Percentiles rank a stretch among this genome's conserved stretches.
Conservation (phyloP, 1,284 basidiomycete species). For the Anthracocystis walkeri region DNA sequence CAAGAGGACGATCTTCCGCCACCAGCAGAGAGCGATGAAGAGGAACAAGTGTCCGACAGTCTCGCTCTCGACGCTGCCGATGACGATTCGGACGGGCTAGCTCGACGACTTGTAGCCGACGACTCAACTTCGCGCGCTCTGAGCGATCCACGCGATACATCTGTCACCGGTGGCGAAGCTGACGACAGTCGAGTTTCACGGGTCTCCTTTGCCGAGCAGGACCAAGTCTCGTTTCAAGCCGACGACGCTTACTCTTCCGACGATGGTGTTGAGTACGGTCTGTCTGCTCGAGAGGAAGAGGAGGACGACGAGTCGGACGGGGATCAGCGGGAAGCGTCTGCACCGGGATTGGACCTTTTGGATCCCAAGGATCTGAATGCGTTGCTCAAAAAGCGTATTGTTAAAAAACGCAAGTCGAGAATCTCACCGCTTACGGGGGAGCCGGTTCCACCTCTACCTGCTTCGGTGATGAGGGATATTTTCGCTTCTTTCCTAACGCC, state of each 20-base stretch:
- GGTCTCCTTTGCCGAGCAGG: constrained; percentile 31
- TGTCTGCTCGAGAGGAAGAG: constrained; percentile 18
- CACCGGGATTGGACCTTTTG: constrained; percentile 27
- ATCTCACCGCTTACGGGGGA: constrained; percentile 32
- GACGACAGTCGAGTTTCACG: constrained; percentile 33
- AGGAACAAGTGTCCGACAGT: constrained; percentile 37
- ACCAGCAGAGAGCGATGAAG: constrained; percentile 23
- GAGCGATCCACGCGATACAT: constrained; percentile 5
- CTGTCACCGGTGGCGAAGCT: constrained; percentile 6
- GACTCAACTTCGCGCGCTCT: constrained; percentile 13
- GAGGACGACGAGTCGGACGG: constrained; percentile 30
- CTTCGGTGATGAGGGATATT: constrained; percentile 42
- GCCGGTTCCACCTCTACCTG: constrained; percentile 33
- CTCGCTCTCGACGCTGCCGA: constrained; percentile 30
- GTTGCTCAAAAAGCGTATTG: constrained; percentile 44
- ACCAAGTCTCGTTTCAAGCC: constrained; percentile 34
- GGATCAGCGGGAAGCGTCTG: constrained; percentile 20
- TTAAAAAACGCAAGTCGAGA: constrained; percentile 46
- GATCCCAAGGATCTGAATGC: constrained; percentile 46
- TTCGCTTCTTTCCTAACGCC: constrained; percentile 44
- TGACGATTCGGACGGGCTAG: constrained; percentile 35
- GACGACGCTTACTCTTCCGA: constrained; percentile 42
- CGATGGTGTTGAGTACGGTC: constrained; percentile 31
- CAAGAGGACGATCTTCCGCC: constrained; percentile 15
- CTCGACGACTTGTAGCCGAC: constrained; percentile 17